A percentile compares a stretch with the other conserved stretches of the same genome.
These are phyloP conservation scores for Saksenaea oblongispora DNA, from an alignment of 371 early-diverging fungal genomes.

Conservation along the genomic window DNA sequence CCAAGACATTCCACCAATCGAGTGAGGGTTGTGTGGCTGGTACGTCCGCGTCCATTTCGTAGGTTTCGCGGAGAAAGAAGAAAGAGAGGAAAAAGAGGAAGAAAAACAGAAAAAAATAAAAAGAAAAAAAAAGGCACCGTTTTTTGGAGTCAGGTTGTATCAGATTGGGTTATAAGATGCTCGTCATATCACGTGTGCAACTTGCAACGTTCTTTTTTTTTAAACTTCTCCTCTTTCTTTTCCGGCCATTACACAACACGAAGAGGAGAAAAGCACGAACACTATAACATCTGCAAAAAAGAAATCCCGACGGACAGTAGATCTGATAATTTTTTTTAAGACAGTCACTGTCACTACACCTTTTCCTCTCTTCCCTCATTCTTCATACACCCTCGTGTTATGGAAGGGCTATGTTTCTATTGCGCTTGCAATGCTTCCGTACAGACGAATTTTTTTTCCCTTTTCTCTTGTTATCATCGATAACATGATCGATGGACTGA, in stretches of 20 bases:
- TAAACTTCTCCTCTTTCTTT: not conserved
- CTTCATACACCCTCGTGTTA: no score
- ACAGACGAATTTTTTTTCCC: not conserved
- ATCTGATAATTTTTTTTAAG: constrained; percentile 1
- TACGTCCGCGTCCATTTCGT: constrained; percentile 4
- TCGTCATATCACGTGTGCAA: not conserved
- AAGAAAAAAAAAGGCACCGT: not conserved
- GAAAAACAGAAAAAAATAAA: constrained; percentile 6
- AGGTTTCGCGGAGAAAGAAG: constrained; percentile 6
- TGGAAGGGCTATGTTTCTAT: no score
- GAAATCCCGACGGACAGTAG: not conserved
- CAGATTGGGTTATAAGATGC: not conserved
- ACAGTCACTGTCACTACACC: not conserved
- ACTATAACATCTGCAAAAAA: not conserved
- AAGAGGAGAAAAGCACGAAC: not conserved
- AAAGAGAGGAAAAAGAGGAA: constrained; percentile 14
- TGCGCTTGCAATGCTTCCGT: no score
- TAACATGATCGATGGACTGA: not conserved
- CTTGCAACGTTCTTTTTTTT: not conserved
- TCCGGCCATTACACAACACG: constrained; percentile 2
- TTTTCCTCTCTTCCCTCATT: not conserved
- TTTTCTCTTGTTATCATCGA: not conserved
- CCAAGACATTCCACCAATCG: constrained; percentile 42
- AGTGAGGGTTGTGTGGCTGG: constrained; percentile 18
- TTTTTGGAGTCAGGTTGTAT: constrained; percentile 1